A percentile compares a stretch with the other conserved stretches of the same genome.
Conservation (phyloP, 225 moss, liverwort and hornwort genomes). For the Physcomitrium patens region DNA sequence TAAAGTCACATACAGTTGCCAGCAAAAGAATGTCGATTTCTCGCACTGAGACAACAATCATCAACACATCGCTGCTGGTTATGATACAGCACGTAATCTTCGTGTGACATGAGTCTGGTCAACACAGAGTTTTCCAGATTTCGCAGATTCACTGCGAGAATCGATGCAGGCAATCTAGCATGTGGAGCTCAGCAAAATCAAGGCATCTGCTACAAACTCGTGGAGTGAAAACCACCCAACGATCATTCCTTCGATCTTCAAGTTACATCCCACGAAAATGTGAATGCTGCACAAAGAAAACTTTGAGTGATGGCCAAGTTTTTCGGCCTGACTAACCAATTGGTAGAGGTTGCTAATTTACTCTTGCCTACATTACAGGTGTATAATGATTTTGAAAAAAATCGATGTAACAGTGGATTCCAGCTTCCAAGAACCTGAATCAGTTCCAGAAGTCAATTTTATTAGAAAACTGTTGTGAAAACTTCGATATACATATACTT, state of each 20-base stretch:
- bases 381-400: slow-evolving; percentile 7
- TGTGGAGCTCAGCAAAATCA: not conserved
- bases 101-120: not conserved
- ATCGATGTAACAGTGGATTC: slow-evolving; percentile 20
- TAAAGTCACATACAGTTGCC: too few species aligned
- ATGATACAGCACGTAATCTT: slow-evolving; percentile 18
- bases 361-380: slow-evolving; percentile 20
- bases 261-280: slow-evolving; percentile 12
- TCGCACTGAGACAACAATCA: too few species aligned
- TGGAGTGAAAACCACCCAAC: slow-evolving; percentile 24
- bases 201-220: slow-evolving; percentile 13
- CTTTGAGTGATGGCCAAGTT: slow-evolving; percentile 16
- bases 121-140: slow-evolving; percentile 10
- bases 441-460: slow-evolving; percentile 3
- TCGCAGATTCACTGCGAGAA: slow-evolving; percentile 3
- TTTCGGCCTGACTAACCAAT: slow-evolving; percentile 21
- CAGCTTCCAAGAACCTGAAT: slow-evolving; percentile 29
- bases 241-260: slow-evolving; percentile 23
- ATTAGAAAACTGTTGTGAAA: slow-evolving; percentile 5
- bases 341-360: slow-evolving; percentile 16
- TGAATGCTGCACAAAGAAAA: slow-evolving; percentile 26
- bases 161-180: slow-evolving; percentile 18
- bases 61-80: not conserved
- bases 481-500: not conserved
- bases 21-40: too few species aligned